Percentiles rank a stretch among this genome's conserved stretches.
Evolutionary conservation across 495 filamentous ascomycete genomes (phyloP).

Genomic region (Penicillium cataractarum): DNA sequence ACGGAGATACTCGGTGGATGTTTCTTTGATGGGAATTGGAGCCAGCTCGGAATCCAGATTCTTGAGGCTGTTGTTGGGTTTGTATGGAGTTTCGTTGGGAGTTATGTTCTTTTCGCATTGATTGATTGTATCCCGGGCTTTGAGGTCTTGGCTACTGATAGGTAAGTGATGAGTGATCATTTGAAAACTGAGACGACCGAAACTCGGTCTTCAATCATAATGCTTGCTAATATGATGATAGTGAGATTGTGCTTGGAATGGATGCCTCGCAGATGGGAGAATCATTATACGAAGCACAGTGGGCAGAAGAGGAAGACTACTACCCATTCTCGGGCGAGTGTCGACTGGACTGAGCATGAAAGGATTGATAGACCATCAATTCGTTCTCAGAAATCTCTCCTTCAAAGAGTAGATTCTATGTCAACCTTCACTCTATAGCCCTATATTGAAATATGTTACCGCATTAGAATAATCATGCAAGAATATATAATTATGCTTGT

Average conservation of each 20-base stretch:
- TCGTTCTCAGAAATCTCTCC: no score
- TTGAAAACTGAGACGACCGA: background rate
- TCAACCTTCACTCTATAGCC: background rate
- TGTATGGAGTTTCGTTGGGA: constrained; percentile 39
- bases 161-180: constrained; percentile 24
- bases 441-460: background rate
- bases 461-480: background rate
- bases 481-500: background rate
- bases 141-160: constrained; percentile 36
- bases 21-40: constrained; percentile 54
- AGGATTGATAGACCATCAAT: background rate
- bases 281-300: constrained; percentile 42
- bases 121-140: constrained; percentile 40
- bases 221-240: constrained; percentile 16
- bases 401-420: background rate
- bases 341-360: background rate
- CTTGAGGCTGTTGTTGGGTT: constrained; percentile 46
- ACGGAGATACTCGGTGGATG: constrained; percentile 42
- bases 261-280: constrained; percentile 54
- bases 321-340: background rate
- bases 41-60: constrained; percentile 57
- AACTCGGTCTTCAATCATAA: background rate
- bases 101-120: constrained; percentile 33
- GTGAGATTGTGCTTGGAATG: constrained; percentile 49
- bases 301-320: constrained; percentile 47